Evolutionary conservation across 495 filamentous ascomycete genomes (phyloP).

Genomic region (Schizothecium vesticola): DNA sequence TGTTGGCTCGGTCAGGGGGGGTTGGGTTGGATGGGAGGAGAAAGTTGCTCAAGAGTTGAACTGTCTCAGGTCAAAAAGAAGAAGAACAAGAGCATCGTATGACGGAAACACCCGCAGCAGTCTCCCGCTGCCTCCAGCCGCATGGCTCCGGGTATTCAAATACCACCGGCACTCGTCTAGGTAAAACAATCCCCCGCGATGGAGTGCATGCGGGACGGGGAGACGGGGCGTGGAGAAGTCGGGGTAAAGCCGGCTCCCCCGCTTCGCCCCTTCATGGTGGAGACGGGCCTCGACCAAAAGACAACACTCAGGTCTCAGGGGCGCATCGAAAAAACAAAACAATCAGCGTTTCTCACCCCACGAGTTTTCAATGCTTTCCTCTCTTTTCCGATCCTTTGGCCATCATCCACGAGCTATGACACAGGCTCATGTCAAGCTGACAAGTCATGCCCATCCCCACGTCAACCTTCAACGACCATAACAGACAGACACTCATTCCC

Average conservation of each 20-base stretch:
- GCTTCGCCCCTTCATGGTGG: not conserved
- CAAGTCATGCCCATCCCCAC: not conserved
- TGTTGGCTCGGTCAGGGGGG: not conserved
- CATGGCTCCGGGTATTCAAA: constrained; percentile 18
- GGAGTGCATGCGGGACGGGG: not conserved
- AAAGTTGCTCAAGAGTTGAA: not conserved
- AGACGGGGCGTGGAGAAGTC: not conserved
- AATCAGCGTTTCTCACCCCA: no score
- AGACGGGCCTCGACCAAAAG: not conserved
- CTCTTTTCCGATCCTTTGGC: no score
- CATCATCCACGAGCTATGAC: not conserved
- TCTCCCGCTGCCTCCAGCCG: not conserved
- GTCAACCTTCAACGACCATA: no score
- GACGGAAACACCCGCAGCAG: not conserved
- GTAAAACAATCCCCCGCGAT: constrained; percentile 25
- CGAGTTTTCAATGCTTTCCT: no score
- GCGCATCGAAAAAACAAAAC: not conserved
- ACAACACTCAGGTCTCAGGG: not conserved
- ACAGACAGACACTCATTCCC: not conserved
- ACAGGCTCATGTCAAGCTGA: not conserved
- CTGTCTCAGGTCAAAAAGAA: not conserved
- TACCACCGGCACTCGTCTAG: constrained; percentile 14
- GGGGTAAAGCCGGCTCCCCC: not conserved
- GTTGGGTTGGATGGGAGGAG: not conserved
- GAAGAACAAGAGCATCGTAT: not conserved